Percentiles rank a stretch among this genome's conserved stretches.
Conservation (phyloP, 371 early-diverging fungal genomes). For the Mycotypha africana region DNA sequence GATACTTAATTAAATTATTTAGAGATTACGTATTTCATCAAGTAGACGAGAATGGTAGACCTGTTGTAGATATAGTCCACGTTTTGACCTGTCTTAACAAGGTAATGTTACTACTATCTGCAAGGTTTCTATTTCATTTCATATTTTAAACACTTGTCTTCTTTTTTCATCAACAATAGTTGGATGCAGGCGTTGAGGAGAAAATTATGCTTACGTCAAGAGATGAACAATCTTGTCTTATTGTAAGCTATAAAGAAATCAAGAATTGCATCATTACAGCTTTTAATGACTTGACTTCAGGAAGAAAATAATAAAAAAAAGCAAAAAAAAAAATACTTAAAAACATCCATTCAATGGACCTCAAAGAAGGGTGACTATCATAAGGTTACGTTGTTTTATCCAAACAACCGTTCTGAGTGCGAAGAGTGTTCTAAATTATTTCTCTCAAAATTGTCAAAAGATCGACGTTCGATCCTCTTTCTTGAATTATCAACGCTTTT, state of each 20-base stretch:
- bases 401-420: no score
- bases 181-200: slow-evolving; percentile 85
- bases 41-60: slow-evolving; percentile 82
- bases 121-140: no score
- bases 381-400: no score
- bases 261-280: slow-evolving; percentile 77
- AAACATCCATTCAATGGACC: no score
- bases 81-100: slow-evolving; percentile 66
- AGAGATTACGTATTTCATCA: slow-evolving; percentile 97
- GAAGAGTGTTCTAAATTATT: no score
- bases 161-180: slow-evolving; percentile 40
- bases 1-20: slow-evolving; percentile 93
- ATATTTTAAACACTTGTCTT: no score
- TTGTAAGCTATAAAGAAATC: slow-evolving; percentile 82
- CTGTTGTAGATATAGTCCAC: slow-evolving; percentile 90
- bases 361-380: no score
- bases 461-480: no score
- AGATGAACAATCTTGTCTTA: slow-evolving; percentile 85
- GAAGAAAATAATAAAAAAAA: slow-evolving; percentile 15
- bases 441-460: no score
- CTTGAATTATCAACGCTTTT: no score
- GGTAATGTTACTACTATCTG: not conserved
- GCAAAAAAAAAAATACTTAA: slow-evolving; percentile 1
- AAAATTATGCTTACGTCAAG: slow-evolving; percentile 84
- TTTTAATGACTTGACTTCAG: slow-evolving; percentile 56